Evolutionary conservation across 148 eudicot genomes (phyloP), one percentile per base, ranked within the genome.

Genomic region (Gaultheria prostrata): DNA sequence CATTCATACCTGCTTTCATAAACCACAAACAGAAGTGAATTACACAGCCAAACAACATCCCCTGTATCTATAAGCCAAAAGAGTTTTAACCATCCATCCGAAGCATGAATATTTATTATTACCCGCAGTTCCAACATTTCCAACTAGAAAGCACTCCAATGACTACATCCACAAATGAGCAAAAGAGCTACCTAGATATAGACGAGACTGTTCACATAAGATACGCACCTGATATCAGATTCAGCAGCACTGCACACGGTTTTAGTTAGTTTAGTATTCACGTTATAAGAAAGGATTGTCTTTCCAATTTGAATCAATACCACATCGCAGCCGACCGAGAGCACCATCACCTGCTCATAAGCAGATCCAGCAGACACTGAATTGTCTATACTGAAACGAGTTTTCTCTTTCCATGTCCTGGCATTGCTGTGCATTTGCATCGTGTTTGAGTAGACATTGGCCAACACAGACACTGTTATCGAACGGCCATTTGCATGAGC

Each of bases 141-240:
- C 1, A 4, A 43, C 77, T 43, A 8, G 13, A 73, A 73, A 73
- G 48, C 14, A 61, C 8, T 53, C 39, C 15, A 67, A n/a, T n/a
- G 54, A 35, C 43, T 33, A 63, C 39, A 69, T 35, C 69, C 6
- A 15, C 21, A 0, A n/a, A 83, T 17, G 35, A 79, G 86, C 26
- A 24, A 74, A 53, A 28, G 33, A 30, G 15, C 18, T 63, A 13
- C 15, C 80, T 85, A 87, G 82, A 86, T 65, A 63, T 26, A 82
- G 67, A 78, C 88, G 21, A 89, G 84, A 85, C 87, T 89, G 73
- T 89, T 89, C 71, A 89, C 90, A 75, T 88, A 89, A 26, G 90
- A 80, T 18, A 90, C 13, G 35, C 54, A 86, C 45, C 72, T 75
- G 30, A 43, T 26, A 15, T 43, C 24, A 26, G 14, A 32, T 14